Percentiles rank a stretch among this genome's conserved stretches.
Conservation (phyloP, 352 stramenopile species). For the Phytophthora syringae region DNA sequence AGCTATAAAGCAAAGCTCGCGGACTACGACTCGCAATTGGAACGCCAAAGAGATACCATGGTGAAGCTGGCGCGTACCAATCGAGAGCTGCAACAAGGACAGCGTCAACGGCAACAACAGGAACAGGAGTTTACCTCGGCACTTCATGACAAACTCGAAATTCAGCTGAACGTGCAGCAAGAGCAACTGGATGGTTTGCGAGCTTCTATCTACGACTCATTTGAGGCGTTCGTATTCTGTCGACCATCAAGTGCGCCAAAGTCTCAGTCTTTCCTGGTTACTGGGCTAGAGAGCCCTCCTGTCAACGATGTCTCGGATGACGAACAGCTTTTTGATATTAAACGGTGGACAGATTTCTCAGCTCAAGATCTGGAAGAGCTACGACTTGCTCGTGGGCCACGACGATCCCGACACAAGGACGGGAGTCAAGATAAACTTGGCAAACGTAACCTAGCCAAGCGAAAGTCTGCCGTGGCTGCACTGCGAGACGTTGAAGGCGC, state of each 20-base stretch:
- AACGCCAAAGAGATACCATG: slow-evolving; percentile 40
- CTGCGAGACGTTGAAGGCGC: slow-evolving; percentile 54
- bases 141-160: slow-evolving; percentile 21
- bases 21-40: slow-evolving; percentile 40
- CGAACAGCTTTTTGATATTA: slow-evolving; percentile 34
- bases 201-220: slow-evolving; percentile 63
- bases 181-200: slow-evolving; percentile 60
- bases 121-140: slow-evolving; percentile 16
- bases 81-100: slow-evolving; percentile 41
- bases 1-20: slow-evolving; percentile 51
- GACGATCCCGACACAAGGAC: neutral
- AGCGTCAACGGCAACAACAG: slow-evolving; percentile 32
- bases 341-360: slow-evolving; percentile 59
- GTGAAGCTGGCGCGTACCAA: slow-evolving; percentile 48
- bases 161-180: slow-evolving; percentile 22
- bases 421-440: neutral
- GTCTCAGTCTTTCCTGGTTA: neutral
- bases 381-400: slow-evolving; percentile 8
- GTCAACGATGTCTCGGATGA: slow-evolving; percentile 3
- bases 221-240: slow-evolving; percentile 63
- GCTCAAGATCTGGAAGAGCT: slow-evolving; percentile 49
- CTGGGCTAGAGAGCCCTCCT: neutral
- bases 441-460: slow-evolving; percentile 3
- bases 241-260: neutral
- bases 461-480: slow-evolving; percentile 23